Evolutionary conservation across 169 alveolate species (phyloP), one percentile per base, ranked within the genome.

Genomic region (Theileria parva): DNA sequence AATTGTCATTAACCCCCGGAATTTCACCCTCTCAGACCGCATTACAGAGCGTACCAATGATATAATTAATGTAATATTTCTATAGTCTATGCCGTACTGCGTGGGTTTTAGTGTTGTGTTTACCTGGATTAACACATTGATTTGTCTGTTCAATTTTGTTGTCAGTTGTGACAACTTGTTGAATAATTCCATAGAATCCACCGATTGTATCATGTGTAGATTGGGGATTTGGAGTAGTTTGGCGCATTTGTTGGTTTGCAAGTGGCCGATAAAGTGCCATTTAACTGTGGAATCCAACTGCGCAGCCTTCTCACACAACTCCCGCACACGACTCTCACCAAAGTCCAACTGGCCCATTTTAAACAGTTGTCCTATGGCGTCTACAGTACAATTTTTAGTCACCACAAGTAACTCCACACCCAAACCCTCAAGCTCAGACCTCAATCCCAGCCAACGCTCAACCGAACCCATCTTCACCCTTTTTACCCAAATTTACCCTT

Each of bases 241-340:
- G 65, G 92, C 94, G 11, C 92, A 95, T 86, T 97, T 97, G 75
- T 96, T 96, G 25, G 97, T 89, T 88, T 97, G 97, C 19, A 97
- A 67, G 80, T 96, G 97, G 11, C 99, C 99, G 34, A 96, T 95
- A 81, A 96, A 95, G 86, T 95, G 98, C 99, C 99, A 97, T 79
- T 91, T 91, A 30, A 96, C 95, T 65, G 95, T 95, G 39, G 65
- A 50, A 27, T 81, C 97, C 13, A 96, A 87, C 37, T 68, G 53
- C 6, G 71, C 72, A 53, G 97, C 89, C 90, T 96, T 97, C 80
- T 86, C 93, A 23, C 92, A 77, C 51, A 97, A 77, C 78, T 96
- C 97, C 70, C 96, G 96, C 3, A 96, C 94, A 80, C 94, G 95
- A 72, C 95, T 97, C 88, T 96, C 99, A 13, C 99, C 99, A 80